Base-by-base conservation (phyloP, 164 flowering plant genomes). In the Amborella trichopoda region DNA sequence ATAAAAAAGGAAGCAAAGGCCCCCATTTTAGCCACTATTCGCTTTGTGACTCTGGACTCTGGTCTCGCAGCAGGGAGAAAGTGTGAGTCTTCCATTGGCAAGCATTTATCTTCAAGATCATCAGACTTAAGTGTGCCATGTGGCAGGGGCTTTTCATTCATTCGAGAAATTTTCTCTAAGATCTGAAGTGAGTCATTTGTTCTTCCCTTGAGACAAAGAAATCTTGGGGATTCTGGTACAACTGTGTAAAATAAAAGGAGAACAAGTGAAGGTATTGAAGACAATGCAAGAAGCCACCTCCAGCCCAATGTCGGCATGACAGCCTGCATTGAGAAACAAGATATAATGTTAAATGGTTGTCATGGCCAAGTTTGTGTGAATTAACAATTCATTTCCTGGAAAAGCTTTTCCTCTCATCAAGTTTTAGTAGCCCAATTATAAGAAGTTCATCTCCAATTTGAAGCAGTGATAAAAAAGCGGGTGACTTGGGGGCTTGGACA, bases 211-310 rank as follows among this genome's bases (percentile, higher is more conserved):
- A 73, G 44, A 59, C 83, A 83, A 10, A 86, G 47, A 54, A 75
- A 86, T 50, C 91, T 70, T n/a, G 98, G 94, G 44, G 98, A 86
- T 39, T 90, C 96, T 9, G 89, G 96, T 25, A 71, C 60, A 11
- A 60, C 14, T n/a, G 49, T 4, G 43, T 78, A 83, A 58, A 90
- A 76, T 28, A 83, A 3, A 34, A 81, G 89, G 47, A 87, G 77
- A 36, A 76, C 36, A 1, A 68, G 68, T 16, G 94, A 70, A 18
- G 98, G 96, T 4, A 87, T 30, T 50, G 89, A 61, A 42, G 96
- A 86, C 22, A 90, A 21, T 26, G 68, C 94, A 56, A 86, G 89
- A 48, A 90, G 56, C 96, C 96, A 90, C 61, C 98, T 83, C 98
- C 98, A 86, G 25, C 94, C 94, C 56, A 83, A 53, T 46, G 43